A percentile compares a stretch with the other conserved stretches of the same genome.
Evolutionary conservation across 805 yeast genomes (phyloP).

Genomic region (Candida coleopterorum): DNA sequence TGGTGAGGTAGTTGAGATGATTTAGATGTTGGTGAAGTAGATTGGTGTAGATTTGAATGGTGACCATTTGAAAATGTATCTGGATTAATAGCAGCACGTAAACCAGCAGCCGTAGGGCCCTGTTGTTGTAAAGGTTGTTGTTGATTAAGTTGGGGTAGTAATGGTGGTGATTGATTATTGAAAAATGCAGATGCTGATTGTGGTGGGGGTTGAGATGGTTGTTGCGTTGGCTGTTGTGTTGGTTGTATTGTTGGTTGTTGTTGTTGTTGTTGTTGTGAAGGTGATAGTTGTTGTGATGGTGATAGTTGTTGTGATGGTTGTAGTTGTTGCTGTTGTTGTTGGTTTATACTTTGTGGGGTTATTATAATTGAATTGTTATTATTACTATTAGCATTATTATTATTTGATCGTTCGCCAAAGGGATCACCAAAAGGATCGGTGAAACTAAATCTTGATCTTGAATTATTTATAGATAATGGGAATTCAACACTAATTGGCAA

Average conservation of each 20-base stretch:
- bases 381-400: no score
- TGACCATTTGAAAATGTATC: not conserved
- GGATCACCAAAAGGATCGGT: not conserved
- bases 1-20: no score
- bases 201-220: not conserved
- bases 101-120: conserved; percentile 3
- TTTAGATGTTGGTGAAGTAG: conserved; percentile 9
- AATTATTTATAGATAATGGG: not conserved
- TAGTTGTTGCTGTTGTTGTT: conserved; percentile 4
- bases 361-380: conserved; percentile 15
- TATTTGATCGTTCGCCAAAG: not conserved
- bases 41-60: conserved; percentile 7
- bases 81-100: conserved; percentile 4
- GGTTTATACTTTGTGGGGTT: conserved; percentile 28
- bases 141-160: conserved; percentile 19
- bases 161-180: conserved; percentile 4
- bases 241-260: conserved; percentile 2
- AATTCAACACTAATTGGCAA: conserved; percentile 35
- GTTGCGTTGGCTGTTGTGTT: conserved; percentile 8
- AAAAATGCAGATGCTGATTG: no score
- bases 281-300: conserved; percentile 30
- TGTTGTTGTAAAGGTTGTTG: conserved; percentile 5
- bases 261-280: conserved; percentile 6
- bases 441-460: not conserved
- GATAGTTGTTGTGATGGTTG: conserved; percentile 11